Base-by-base conservation (phyloP, 495 filamentous ascomycete species). In the Glarea lozoyensis region DNA sequence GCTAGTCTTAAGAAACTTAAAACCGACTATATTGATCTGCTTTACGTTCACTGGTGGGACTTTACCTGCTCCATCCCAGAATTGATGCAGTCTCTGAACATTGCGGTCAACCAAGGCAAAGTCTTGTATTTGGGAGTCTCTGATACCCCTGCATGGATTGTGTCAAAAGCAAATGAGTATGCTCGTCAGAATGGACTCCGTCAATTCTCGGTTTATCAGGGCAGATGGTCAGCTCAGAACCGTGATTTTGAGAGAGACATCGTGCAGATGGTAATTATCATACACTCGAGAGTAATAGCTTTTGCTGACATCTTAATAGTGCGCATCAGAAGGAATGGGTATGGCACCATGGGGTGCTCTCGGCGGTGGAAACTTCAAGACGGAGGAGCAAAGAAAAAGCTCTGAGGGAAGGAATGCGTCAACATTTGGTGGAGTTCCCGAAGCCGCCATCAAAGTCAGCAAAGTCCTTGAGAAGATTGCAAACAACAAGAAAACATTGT, bases 171-270 rank as follows among this genome's bases (percentile, higher is more conserved):
- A 27, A 86, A 86, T 49, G 63, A 78, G 53, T 82, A 83, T 54
- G 80, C 81, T 1, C 70, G 80, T 11, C 63, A 72, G 37, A 74
- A 86, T 49, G 70, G 73, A n/a, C 59, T 82, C 0, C 68, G 71
- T 19, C 78, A 68, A 29, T 86, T 86, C 60, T 64, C 62, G 19
- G 76, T 84, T 9, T 86, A 83, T 59, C 78, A 83, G 53, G 81
- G 81, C 15, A 62, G 60, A 15, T 85, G 78, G 78, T 72, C 61
- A 17, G 78, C 76, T 7, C 67, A 69, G 0, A 46, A 53, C 5
- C 71, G 81, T n/a, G 81, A 84, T 48, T 72, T 84, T 27, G 81
- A 86, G 59, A 64, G 81, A 15, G 81, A 86, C 1, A 82, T 85
- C 40, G 68, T 85, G 38, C 76, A 76, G 40, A 85, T 86, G 81